Base-by-base conservation (phyloP, 768 basidiomycete species). In the Suillus decipiens region DNA sequence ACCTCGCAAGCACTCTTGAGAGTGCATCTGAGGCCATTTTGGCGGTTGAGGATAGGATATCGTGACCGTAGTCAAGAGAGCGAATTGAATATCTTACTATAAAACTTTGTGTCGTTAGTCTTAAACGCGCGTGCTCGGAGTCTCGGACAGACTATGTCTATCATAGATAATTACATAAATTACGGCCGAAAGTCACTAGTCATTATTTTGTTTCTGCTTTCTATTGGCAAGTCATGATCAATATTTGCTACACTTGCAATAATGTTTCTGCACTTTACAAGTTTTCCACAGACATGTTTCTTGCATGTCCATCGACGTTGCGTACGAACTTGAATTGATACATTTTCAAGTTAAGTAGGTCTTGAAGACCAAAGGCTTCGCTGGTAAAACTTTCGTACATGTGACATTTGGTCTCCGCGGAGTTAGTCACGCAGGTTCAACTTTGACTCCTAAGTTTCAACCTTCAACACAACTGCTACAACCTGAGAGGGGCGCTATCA, bases 1-100 rank as follows among this genome's bases (percentile, higher is more conserved):
- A 80, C 67, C 90, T 81, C 28, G 81, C 75, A 17, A 89, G 68
- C 28, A 89, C 87, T 68, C 89, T 81, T 28, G 78, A 75, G 15
- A 91, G 80, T 5, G 65, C 60, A 63, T 72, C 63, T 22, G 54
- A 59, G 37, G 68, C 60, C 77, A 78, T 79, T 59, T 70, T 48
- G 28, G 7, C 39, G n/a, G 55, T 61, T 41, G 47, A 24, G 31
- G 45, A 33, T 28, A 54, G 42, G 28, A 47, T 31, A 34, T 22
- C 3, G 50, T 28, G 48, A 61, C 37, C 5, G 47, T n/a, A 28
- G 17, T 28, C 11, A 15, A 24, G 12, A 61, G 17, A 60, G 36
- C 24, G 31, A 59, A 55, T 28, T 28, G 28, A 54, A 59, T 37
- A 28, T 28, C 9, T 37, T 14, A n/a, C 22, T 6, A 22, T 24